Base-by-base conservation (phyloP, 2,329 filamentous ascomycete genomes). In the Dactylonectria estremocensis region DNA sequence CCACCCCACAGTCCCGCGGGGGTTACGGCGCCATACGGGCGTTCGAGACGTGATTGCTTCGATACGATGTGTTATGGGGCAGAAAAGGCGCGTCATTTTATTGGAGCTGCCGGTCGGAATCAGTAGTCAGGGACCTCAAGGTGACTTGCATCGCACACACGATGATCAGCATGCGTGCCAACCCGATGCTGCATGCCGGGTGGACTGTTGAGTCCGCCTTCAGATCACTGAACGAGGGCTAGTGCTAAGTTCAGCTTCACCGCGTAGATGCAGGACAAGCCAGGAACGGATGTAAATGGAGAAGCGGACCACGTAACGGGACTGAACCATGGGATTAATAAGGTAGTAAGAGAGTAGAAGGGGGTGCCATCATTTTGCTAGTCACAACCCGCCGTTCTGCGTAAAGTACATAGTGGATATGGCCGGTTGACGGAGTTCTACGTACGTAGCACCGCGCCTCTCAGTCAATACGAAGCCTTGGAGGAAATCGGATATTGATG, bases 221-320 rank as follows among this genome's bases (percentile, higher is more conserved):
- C 20, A 20, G 50, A 46, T 61, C 20, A 37, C 56, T 56, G 53
- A 45, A n/a, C n/a, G 37, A 59, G 14, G 28, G 40, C 33, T 35
- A 56, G 43, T 35, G 16, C 55, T 35, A 53, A 35, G 58, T 43
- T 20, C 48, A 64, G 20, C 57, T 67, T 64, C 61, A 65, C 48
- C 56, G 60, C 50, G 55, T 22, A 22, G 35, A 55, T 60, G 57
- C 43, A 37, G 33, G 28, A 55, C 37, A 68, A 57, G 53, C 56
- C 53, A 59, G 57, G 16, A 22, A 61, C 57, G 48, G 46, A 35
- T 57, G 37, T 18, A 28, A 22, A 65, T 52, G 66, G 53, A 56
- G 60, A 50, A 53, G 18, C 40, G 46, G 62, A 52, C 62, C 52
- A 57, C 22, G n/a, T 43, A 40, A 43, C 56, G 16, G 52, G n/a